phyloP scores from a whole-genome alignment of 345 rosid species.

The Euclidium syriacum region DNA sequence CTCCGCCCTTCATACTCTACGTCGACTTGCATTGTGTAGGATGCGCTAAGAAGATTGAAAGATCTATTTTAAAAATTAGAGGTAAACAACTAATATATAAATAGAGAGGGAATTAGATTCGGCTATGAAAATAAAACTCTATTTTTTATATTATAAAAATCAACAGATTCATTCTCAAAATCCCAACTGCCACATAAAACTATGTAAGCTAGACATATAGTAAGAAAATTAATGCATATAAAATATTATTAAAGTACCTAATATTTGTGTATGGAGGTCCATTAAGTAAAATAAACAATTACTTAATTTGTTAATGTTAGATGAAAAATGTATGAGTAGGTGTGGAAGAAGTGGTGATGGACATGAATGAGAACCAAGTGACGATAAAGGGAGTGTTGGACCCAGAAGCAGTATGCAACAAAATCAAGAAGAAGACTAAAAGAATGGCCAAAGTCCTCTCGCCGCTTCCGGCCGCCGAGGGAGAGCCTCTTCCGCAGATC shows the following conservation, averaged over 20 bases:
- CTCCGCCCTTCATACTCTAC: conserved; percentile 59
- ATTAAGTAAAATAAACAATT: not conserved
- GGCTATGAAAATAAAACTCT: not conserved
- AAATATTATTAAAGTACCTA: no score
- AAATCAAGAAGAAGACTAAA: conserved; percentile 71
- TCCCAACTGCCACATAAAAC: no score
- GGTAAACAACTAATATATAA: conserved; percentile 35
- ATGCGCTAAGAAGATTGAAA: conserved; percentile 89
- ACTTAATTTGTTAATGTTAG: not conserved
- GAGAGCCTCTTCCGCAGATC: conserved; percentile 62
- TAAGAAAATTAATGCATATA: no score
- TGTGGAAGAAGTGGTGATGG: conserved; percentile 67
- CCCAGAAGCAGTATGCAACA: conserved; percentile 74
- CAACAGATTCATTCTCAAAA: not conserved
- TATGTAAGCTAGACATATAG: no score
- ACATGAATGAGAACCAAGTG: conserved; percentile 75
- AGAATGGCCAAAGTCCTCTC: conserved; percentile 72
- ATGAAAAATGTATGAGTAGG: conserved; percentile 39
- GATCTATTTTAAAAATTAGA: conserved; percentile 63
- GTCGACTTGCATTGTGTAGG: conserved; percentile 94
- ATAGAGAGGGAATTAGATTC: not conserved
- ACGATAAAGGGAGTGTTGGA: conserved; percentile 73
- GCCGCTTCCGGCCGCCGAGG: conserved; percentile 67
- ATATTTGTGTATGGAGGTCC: not conserved
- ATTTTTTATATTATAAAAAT: not conserved